Base-by-base conservation (phyloP, 2,329 filamentous ascomycete genomes). In the Cordyceps fumosorosea region DNA sequence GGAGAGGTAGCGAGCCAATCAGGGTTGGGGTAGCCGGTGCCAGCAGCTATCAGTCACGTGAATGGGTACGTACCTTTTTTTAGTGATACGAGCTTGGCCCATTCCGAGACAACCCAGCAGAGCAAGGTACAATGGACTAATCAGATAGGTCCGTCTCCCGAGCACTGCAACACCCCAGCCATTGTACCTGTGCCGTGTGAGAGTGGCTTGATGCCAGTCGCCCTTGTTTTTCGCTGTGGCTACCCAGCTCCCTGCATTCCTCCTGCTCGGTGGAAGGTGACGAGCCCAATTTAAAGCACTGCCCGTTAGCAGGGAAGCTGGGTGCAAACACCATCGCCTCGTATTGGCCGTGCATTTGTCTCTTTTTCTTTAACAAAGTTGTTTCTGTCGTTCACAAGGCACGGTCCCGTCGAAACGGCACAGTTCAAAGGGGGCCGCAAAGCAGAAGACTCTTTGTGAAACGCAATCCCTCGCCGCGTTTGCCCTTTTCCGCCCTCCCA, bases 1-100 rank as follows among this genome's bases (percentile, higher is more conserved):
- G 70, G 66, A 66, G 67, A 54, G 56, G 66, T 72, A 73, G 71
- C 73, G 72, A 75, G 62, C 74, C 74, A 76, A 76, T 75, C 65
- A 72, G 57, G 57, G 22, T 32, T 50, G 32, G 20, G 32, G 20
- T 16, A 47, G 20, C 51, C 40, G 40, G n/a, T 11, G 1, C 14
- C 11, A 2, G 14, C 2, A n/a, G 51, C 20, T 18, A 16, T 14
- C 5, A 3, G 14, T 72, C 70, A 73, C 74, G 71, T 74, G 73
- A 45, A 56, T 0, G 0, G 10, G 52, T 55, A 60, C 55, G 58
- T 66, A 60, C 42, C 60, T 47, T 51, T 56, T 61, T 61, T 52
- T 53, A n/a, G 40, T 32, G 37, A 29, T 3, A 29, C 26, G 3
- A 6, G 3, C 34, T 44, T 42, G n/a, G 34, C 6, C 52, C n/a